These are phyloP conservation scores for Hygrophorus russula DNA, from an alignment of 768 basidiomycete genomes.

Conservation along the genomic window DNA sequence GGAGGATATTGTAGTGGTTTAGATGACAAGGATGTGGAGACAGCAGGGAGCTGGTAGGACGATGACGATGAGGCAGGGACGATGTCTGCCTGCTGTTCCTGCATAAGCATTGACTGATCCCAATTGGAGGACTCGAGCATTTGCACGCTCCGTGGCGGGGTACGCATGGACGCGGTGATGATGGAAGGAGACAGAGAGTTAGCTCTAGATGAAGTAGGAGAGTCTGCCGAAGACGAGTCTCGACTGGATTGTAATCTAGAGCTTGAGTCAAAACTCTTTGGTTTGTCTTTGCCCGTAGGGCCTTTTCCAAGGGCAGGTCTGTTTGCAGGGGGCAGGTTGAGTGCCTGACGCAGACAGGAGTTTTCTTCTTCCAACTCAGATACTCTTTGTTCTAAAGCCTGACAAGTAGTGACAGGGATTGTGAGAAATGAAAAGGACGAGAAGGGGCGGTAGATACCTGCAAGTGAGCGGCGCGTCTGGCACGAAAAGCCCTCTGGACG, in stretches of 20 bases:
- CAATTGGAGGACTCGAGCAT: slow-evolving; percentile 41
- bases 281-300: slow-evolving; percentile 81
- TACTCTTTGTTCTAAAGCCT: slow-evolving; percentile 78
- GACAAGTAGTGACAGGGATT: no score
- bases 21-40: slow-evolving; percentile 34
- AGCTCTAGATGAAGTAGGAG: slow-evolving; percentile 40
- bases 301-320: slow-evolving; percentile 70
- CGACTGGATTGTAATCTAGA: slow-evolving; percentile 24
- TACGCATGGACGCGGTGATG: slow-evolving; percentile 31
- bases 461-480: slow-evolving; percentile 79
- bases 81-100: slow-evolving; percentile 30
- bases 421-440: slow-evolving; percentile 18
- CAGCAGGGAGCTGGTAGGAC: slow-evolving; percentile 33
- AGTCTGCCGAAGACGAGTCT: slow-evolving; percentile 32
- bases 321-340: slow-evolving; percentile 65
- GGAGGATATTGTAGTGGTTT: slow-evolving; percentile 34
- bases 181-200: slow-evolving; percentile 57
- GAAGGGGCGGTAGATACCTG: slow-evolving; percentile 34
- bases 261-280: slow-evolving; percentile 33
- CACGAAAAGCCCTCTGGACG: slow-evolving; percentile 84
- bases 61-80: slow-evolving; percentile 26
- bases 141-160: slow-evolving; percentile 31
- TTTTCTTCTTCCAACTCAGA: slow-evolving; percentile 82
- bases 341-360: slow-evolving; percentile 52
- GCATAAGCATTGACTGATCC: slow-evolving; percentile 46